Percentiles rank a stretch among this genome's conserved stretches.
phyloP scores from a whole-genome alignment of 2,329 filamentous ascomycete species.

The Didymella pinodella region DNA sequence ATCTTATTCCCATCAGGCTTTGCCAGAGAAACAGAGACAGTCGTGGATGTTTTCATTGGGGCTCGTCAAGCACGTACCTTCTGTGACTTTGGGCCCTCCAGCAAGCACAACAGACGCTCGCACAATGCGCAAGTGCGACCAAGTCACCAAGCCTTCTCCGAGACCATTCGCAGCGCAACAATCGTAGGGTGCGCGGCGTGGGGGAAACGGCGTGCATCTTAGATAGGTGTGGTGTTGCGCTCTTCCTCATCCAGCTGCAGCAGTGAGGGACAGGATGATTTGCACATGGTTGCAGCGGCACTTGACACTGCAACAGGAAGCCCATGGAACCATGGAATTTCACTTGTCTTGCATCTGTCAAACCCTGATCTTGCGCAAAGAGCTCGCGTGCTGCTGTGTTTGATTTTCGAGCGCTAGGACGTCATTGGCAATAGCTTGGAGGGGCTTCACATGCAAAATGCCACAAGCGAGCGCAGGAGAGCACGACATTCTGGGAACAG shows the following conservation, averaged over 20 bases:
- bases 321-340: slow-evolving; percentile 4
- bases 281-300: slow-evolving; percentile 12
- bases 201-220: not conserved
- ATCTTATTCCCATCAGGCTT: not conserved
- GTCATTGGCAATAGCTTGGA: slow-evolving; percentile 3
- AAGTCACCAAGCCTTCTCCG: too few relatives aligned
- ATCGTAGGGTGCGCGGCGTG: not conserved
- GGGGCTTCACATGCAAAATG: slow-evolving; percentile 20
- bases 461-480: slow-evolving; percentile 12
- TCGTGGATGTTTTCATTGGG: not conserved
- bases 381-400: slow-evolving; percentile 19
- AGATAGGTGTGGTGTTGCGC: not conserved
- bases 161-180: not conserved
- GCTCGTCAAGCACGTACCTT: not conserved
- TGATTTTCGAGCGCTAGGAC: slow-evolving; percentile 6
- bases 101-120: not conserved
- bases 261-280: slow-evolving; percentile 11
- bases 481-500: slow-evolving; percentile 13
- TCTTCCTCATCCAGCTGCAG: not conserved
- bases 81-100: not conserved
- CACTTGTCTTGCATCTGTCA: slow-evolving; percentile 6
- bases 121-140: not conserved
- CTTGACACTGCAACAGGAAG: slow-evolving; percentile 1
- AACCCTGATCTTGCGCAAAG: slow-evolving; percentile 8
- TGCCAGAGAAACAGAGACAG: not conserved